Conservation (phyloP, 2,329 filamentous ascomycete genomes). For the Myriosclerotinia scirpicola region DNA sequence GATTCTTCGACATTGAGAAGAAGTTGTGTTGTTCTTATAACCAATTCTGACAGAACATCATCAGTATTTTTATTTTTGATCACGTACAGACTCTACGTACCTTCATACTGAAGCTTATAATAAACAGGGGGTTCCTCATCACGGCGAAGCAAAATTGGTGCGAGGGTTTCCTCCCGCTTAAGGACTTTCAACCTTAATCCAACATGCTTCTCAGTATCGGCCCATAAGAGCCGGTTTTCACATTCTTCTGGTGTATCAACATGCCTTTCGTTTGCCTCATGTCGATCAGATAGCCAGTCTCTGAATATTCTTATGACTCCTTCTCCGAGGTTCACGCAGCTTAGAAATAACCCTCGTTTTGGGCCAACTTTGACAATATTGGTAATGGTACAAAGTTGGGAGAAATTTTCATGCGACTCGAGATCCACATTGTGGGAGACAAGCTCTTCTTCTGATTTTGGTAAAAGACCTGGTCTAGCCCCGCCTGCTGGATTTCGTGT, state of each 20-base stretch:
- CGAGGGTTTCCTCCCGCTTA: constrained; percentile 48
- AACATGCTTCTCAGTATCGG: constrained; percentile 60
- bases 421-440: constrained; percentile 63
- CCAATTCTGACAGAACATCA: constrained; percentile 56
- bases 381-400: constrained; percentile 68
- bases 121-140: constrained; percentile 62
- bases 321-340: constrained; percentile 65
- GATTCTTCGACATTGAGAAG: constrained; percentile 66
- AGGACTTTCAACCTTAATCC: constrained; percentile 68
- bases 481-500: constrained; percentile 42
- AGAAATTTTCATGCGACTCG: constrained; percentile 70
- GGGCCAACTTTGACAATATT: constrained; percentile 68
- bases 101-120: constrained; percentile 71
- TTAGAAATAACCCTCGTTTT: constrained; percentile 60
- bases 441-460: constrained; percentile 42
- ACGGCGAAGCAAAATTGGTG: constrained; percentile 50
- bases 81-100: constrained; percentile 47
- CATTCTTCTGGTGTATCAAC: constrained; percentile 31
- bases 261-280: constrained; percentile 5
- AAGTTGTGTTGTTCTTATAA: constrained; percentile 63
- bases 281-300: constrained; percentile 60
- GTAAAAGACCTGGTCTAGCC: constrained; percentile 32
- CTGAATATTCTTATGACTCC: constrained; percentile 70
- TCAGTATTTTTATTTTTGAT: neutral
- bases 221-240: constrained; percentile 62